Conservation (phyloP, 192 early-diverging fungal genomes). For the Spizellomyces punctatus region DNA sequence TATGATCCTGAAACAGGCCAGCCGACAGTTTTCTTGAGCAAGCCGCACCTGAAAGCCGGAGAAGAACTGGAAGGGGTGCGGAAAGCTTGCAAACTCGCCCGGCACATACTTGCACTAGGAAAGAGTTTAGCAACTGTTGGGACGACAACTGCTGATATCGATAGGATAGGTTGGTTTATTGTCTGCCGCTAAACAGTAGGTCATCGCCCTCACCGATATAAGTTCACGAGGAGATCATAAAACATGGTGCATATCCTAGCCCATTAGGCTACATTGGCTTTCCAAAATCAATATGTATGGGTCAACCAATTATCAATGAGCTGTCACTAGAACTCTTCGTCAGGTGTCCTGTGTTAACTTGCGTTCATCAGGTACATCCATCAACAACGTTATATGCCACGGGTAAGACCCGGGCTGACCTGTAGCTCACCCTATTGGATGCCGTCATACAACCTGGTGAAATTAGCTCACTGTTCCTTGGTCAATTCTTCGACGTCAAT, state of each 20-base stretch:
- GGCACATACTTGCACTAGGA: conserved; percentile 12
- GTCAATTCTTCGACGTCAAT: no score
- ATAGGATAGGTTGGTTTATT: conserved; percentile 18
- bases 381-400: conserved; percentile 86
- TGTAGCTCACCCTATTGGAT: no score
- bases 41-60: conserved; percentile 12
- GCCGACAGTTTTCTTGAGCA: conserved; percentile 22
- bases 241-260: conserved; percentile 67
- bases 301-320: neutral
- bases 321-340: neutral
- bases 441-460: neutral
- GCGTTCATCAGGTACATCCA: conserved; percentile 54
- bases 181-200: neutral
- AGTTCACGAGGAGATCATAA: conserved; percentile 62
- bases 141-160: conserved; percentile 27
- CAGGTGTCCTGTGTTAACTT: neutral
- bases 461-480: neutral
- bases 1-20: conserved; percentile 15
- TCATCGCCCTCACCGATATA: neutral
- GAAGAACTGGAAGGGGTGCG: conserved; percentile 18
- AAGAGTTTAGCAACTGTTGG: neutral
- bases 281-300: conserved; percentile 68
- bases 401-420: conserved; percentile 43
- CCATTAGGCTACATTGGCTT: conserved; percentile 80
- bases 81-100: conserved; percentile 18